Percentiles rank a stretch among this genome's conserved stretches.
phyloP scores from a whole-genome alignment of 768 basidiomycete genomes.

The Filobasidium wieringae region DNA sequence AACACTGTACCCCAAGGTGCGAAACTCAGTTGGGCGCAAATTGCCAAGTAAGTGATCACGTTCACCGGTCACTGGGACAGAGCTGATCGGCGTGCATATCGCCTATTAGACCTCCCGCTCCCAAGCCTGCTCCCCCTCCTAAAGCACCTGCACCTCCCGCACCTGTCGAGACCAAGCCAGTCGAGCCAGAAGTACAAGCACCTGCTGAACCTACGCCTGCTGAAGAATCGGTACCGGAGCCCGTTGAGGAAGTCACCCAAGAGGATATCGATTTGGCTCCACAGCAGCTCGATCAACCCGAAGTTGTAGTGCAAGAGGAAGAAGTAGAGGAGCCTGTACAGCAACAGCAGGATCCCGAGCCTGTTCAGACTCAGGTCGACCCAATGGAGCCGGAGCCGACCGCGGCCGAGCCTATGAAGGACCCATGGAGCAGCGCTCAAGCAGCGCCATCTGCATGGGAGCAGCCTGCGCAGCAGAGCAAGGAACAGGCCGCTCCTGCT shows the following conservation, averaged over 20 bases:
- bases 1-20: constrained; percentile 19
- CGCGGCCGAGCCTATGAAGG: constrained; percentile 25
- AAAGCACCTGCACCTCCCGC: constrained; percentile 24
- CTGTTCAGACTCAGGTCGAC: constrained; percentile 15
- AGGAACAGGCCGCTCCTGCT: constrained; percentile 1
- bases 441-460: not conserved
- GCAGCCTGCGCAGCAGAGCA: constrained; percentile 1
- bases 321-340: constrained; percentile 7
- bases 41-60: constrained; percentile 35
- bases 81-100: not conserved
- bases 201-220: constrained; percentile 1
- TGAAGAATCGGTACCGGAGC: constrained; percentile 20
- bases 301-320: constrained; percentile 5
- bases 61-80: not conserved
- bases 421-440: constrained; percentile 7
- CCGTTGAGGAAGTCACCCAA: constrained; percentile 11
- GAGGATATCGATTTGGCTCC: constrained; percentile 7
- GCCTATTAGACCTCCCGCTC: constrained; percentile 14
- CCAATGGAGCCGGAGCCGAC: constrained; percentile 16
- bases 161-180: constrained; percentile 21
- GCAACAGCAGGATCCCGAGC: constrained; percentile 16
- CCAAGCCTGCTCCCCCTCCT: constrained; percentile 28
- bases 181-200: constrained; percentile 11
- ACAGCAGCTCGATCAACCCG: constrained; percentile 13
- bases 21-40: constrained; percentile 41